Base-by-base conservation (phyloP, 176 grass and related monocot genomes). In the Saccharum officinarum region DNA sequence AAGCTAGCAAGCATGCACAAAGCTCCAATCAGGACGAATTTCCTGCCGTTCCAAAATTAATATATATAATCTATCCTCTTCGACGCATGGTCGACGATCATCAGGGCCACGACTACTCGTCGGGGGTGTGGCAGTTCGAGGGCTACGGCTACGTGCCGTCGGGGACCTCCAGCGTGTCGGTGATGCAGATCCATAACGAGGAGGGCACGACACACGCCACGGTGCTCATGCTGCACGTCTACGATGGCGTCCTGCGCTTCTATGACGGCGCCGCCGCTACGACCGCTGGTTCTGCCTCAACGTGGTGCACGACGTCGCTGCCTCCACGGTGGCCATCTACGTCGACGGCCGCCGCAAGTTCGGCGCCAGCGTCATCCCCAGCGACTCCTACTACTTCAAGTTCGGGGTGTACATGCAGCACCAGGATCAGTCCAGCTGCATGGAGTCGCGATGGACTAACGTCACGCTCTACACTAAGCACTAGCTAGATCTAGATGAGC, bases 81-180 rank as follows among this genome's bases (percentile, higher is more conserved):
- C 13, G 45, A 47, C 13, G 13, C 13, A 17, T 16, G 15, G 5
- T 20, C 17, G 50, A 52, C 5, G 16, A 52, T 46, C 12, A 4
- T 3, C 45, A 54, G 76, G 64, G 77, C 26, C 79, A 93, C 11
- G 80, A 90, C 26, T 93, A 90, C 65, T 84, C 84, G 34, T 75
- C 54, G 4, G 87, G 76, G 4, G 84, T 90, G 67, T 93, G 81
- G 91, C 84, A 93, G 80, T 93, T 93, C 22, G 84, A 93, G 74
- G 84, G 81, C 7, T 69, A 93, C 5, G 69, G 55, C 8, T 90
- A 78, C 22, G 77, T 87, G 10, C 88, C 91, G 2, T 39, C 50
- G 0, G 85, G 88, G 4, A 90, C 88, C 1, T 85, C 88, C 0
- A 80, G 83, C 1, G 84, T 73, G 22, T 92, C 78, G 2, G 85